A percentile compares a stretch with the other conserved stretches of the same genome.
phyloP scores from a whole-genome alignment of 768 basidiomycete species.

The Leccinum sublutescens region DNA sequence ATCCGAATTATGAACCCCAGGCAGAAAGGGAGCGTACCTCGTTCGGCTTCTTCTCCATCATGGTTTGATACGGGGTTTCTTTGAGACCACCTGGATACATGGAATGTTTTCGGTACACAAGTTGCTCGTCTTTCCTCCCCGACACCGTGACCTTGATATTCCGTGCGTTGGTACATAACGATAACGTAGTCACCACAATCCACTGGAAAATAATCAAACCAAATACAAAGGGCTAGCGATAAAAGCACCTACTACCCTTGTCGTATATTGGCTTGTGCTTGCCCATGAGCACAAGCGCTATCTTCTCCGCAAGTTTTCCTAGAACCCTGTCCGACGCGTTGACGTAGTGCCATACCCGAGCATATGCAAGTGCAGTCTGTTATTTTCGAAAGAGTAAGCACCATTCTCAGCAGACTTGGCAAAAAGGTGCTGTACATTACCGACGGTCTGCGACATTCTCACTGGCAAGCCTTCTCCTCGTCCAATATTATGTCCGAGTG shows the following conservation, averaged over 20 bases:
- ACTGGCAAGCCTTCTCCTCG: background rate
- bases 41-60: constrained; percentile 87
- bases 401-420: background rate
- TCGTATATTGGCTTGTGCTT: constrained; percentile 99
- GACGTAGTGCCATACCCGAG: constrained; percentile 95
- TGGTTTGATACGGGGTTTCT: constrained; percentile 78
- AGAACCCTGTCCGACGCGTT: constrained; percentile 89
- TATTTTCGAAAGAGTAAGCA: constrained; percentile 1
- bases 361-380: constrained; percentile 93
- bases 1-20: background rate
- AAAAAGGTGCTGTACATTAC: constrained; percentile 55
- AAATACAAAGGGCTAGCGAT: background rate
- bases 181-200: constrained; percentile 99
- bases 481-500: background rate
- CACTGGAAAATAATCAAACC: constrained; percentile 45
- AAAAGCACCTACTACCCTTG: constrained; percentile 63
- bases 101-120: constrained; percentile 85
- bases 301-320: constrained; percentile 91
- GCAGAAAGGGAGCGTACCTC: constrained; percentile 55
- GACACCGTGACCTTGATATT: constrained; percentile 84
- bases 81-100: constrained; percentile 94
- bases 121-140: constrained; percentile 84
- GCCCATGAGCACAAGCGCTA: constrained; percentile 96
- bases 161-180: constrained; percentile 85
- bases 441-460: constrained; percentile 76